Percentiles rank a stretch among this genome's conserved stretches.
Evolutionary conservation across 129 eudicot species (phyloP).

Genomic region (Flaveria bidentis): DNA sequence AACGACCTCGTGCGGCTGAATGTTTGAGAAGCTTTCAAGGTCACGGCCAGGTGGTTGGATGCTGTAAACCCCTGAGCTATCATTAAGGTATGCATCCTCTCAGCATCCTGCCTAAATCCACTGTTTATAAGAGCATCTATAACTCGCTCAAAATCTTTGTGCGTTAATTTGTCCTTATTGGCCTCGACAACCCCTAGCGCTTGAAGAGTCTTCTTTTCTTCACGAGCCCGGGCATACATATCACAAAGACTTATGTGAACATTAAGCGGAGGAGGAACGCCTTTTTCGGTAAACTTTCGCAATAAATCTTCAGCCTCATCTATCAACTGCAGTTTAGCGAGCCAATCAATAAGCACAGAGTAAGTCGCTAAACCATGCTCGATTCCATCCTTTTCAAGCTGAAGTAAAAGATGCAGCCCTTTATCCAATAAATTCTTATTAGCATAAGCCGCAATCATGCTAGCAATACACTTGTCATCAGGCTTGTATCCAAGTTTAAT

Average conservation of each 20-base stretch:
- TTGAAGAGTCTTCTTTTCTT: slow-evolving; percentile 79
- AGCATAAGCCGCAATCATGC: slow-evolving; percentile 68
- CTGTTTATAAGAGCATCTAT: slow-evolving; percentile 51
- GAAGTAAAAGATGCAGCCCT: slow-evolving; percentile 57
- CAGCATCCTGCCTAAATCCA: slow-evolving; percentile 59
- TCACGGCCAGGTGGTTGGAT: slow-evolving; percentile 30
- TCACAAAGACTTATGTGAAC: slow-evolving; percentile 80
- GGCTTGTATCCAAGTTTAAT: slow-evolving; percentile 65
- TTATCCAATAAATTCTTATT: slow-evolving; percentile 59
- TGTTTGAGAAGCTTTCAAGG: slow-evolving; percentile 33
- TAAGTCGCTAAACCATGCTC: slow-evolving; percentile 73
- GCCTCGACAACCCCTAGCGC: slow-evolving; percentile 69
- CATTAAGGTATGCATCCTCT: slow-evolving; percentile 54
- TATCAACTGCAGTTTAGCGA: slow-evolving; percentile 59
- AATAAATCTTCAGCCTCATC: slow-evolving; percentile 82
- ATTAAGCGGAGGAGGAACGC: slow-evolving; percentile 66
- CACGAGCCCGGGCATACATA: slow-evolving; percentile 61
- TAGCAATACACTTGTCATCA: slow-evolving; percentile 67
- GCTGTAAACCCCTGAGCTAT: slow-evolving; percentile 47
- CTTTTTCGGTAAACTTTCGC: slow-evolving; percentile 55
- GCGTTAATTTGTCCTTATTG: slow-evolving; percentile 56
- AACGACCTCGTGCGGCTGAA: slow-evolving; percentile 24
- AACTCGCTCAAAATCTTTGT: slow-evolving; percentile 58
- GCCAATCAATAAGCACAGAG: slow-evolving; percentile 77
- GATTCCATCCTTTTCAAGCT: slow-evolving; percentile 71